Conservation (phyloP, 345 rosid genomes). For the Eucalyptus melliodora region DNA sequence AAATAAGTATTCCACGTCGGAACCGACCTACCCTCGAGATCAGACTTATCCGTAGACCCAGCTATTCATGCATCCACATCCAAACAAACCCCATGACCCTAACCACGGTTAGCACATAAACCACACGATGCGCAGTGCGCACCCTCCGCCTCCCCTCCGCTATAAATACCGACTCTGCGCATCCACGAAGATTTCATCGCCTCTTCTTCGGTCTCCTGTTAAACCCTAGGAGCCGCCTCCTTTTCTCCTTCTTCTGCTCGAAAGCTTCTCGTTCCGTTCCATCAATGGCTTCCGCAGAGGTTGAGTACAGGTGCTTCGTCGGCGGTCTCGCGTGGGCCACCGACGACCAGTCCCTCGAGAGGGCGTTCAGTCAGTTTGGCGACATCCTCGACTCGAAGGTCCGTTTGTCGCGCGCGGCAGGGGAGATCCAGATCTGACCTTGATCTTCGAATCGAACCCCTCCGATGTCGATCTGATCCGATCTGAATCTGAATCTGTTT, state of each 20-base stretch:
- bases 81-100: background rate
- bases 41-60: background rate
- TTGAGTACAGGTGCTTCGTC: slow-evolving; percentile 81
- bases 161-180: background rate
- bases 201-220: background rate
- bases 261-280: background rate
- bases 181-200: fast-evolving
- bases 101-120: background rate
- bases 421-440: slow-evolving; percentile 13
- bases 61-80: background rate
- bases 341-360: slow-evolving; percentile 39
- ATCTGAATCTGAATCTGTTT: slow-evolving; percentile 15
- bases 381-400: slow-evolving; percentile 96
- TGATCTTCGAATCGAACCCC: background rate
- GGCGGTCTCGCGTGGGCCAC: slow-evolving; percentile 98
- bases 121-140: background rate
- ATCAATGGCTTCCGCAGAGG: slow-evolving; percentile 50
- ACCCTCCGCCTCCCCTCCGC: background rate
- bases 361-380: slow-evolving; percentile 60
- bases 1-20: background rate
- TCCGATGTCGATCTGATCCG: slow-evolving; percentile 17
- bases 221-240: background rate
- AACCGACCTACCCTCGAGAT: background rate
- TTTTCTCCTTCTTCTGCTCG: no score
- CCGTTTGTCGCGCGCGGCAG: slow-evolving; percentile 41